A percentile compares a stretch with the other conserved stretches of the same genome.
Evolutionary conservation across 179 eudicot genomes (phyloP).

Genomic region (Silene coronaria): DNA sequence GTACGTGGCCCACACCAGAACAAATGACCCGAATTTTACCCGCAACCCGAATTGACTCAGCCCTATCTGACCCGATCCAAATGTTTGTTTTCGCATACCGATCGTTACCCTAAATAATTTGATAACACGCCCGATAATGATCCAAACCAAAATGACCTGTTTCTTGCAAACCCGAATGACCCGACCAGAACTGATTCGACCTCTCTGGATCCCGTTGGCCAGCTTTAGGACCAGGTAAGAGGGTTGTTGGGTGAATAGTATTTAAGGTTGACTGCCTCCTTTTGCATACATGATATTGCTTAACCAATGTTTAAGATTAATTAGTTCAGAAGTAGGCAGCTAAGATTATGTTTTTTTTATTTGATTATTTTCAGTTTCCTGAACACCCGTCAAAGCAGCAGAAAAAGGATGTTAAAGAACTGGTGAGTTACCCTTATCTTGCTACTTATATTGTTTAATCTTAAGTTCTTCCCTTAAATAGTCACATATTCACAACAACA

Average conservation of each 20-base stretch:
- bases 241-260: neutral
- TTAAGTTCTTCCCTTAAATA: neutral
- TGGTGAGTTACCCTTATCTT: constrained; percentile 39
- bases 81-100: too few relatives aligned
- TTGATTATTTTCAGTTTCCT: constrained; percentile 55
- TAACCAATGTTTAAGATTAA: neutral
- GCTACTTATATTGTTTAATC: neutral
- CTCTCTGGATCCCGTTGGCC: too few relatives aligned
- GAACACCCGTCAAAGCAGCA: constrained; percentile 89
- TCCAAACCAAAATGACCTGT: too few relatives aligned
- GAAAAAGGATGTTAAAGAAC: constrained; percentile 82
- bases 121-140: too few relatives aligned
- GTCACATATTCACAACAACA: neutral
- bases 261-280: neutral
- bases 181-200: too few relatives aligned
- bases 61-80: too few relatives aligned
- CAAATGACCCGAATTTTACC: too few relatives aligned
- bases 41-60: too few relatives aligned
- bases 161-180: too few relatives aligned
- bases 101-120: too few relatives aligned
- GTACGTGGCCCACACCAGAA: too few relatives aligned
- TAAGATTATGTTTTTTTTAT: neutral
- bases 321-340: neutral
- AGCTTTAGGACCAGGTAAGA: too few relatives aligned
- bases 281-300: neutral